Evolutionary conservation across 2,329 filamentous ascomycete genomes (phyloP), one percentile per base, ranked within the genome.

Genomic region (Paecilomyces fulvus): DNA sequence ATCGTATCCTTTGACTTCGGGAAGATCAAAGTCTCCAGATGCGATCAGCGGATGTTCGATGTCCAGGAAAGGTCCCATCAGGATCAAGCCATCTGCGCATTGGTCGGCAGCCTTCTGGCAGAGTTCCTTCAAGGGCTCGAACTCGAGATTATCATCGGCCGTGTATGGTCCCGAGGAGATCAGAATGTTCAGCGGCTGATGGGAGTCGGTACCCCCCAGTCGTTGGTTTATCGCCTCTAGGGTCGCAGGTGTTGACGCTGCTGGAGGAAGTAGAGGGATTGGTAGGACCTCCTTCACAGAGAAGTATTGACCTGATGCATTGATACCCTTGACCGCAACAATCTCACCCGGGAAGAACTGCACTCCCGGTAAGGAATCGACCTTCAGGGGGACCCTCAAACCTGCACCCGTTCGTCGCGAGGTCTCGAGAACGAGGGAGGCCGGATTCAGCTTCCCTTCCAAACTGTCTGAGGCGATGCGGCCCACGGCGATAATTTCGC

Each of bases 291-390:
- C 85, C 31, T 82, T 85, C 30, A 94, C 90, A 0, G 85, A 82
- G 64, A 97, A 96, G 64, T 89, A 87, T 37, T 85, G 82, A 0
- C 92, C 92, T 0, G 90, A 90, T 20, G 90, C 85, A 69, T 99
- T 99, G 64, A 85, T 90, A 7, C 94, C 94, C 59, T 82, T 82
- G 28, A 97, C 74, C 6, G 92, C 94, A 30, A 96, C 90, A 54
- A 97, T 90, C 69, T 97, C 92, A 5, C 94, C 94, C 0, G 92
- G 94, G 69, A 97, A 97, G 76, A 97, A 90, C 68, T 90, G 87
- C 73, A 88, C 94, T 1, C 74, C 81, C 61, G 79, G 75, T 1
- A 95, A 71, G 2, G 81, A 81, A 58, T 87, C 82, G 56, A 96
- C 77, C 61, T 90, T 89, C 17, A 99, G 73, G 3, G 90, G 89